These are phyloP conservation scores for Quercus suber DNA, from an alignment of 306 rosid genomes.

Conservation along the genomic window DNA sequence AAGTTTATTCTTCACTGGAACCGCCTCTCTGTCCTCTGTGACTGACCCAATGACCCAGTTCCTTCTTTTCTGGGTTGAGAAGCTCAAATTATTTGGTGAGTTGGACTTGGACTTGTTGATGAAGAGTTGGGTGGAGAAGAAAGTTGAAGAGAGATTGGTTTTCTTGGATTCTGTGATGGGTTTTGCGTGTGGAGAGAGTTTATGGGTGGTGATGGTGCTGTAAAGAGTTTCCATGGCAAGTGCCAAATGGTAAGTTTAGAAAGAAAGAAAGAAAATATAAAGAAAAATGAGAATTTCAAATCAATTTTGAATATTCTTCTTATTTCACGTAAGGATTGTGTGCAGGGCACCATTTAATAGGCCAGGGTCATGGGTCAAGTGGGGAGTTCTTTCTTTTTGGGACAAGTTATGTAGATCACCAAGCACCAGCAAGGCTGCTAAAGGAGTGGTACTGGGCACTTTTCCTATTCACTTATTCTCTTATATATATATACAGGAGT, in stretches of 20 bases:
- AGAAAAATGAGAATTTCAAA: not conserved
- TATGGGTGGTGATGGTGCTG: slow-evolving; percentile 32
- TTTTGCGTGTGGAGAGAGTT: slow-evolving; percentile 15
- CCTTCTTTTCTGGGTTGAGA: slow-evolving; percentile 31
- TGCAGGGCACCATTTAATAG: no score
- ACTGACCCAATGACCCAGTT: slow-evolving; percentile 38
- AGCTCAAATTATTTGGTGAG: slow-evolving; percentile 17
- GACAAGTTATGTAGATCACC: no score
- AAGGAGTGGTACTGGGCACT: no score
- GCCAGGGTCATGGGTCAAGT: no score
- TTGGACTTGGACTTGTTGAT: not conserved
- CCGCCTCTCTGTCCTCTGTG: slow-evolving; percentile 52
- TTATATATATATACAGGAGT: no score
- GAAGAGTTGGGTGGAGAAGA: slow-evolving; percentile 22
- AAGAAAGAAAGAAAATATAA: not conserved
- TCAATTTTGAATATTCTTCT: not conserved
- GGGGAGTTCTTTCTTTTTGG: no score
- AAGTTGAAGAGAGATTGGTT: slow-evolving; percentile 18
- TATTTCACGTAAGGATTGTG: not conserved
- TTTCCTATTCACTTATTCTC: no score
- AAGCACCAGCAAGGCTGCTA: no score
- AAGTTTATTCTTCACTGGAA: slow-evolving; percentile 27
- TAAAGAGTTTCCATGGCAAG: slow-evolving; percentile 49
- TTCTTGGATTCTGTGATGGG: slow-evolving; percentile 17
- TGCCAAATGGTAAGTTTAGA: not conserved